Conservation (phyloP, 73 alveolate species). For the Tetrahymena malaccensis region DNA sequence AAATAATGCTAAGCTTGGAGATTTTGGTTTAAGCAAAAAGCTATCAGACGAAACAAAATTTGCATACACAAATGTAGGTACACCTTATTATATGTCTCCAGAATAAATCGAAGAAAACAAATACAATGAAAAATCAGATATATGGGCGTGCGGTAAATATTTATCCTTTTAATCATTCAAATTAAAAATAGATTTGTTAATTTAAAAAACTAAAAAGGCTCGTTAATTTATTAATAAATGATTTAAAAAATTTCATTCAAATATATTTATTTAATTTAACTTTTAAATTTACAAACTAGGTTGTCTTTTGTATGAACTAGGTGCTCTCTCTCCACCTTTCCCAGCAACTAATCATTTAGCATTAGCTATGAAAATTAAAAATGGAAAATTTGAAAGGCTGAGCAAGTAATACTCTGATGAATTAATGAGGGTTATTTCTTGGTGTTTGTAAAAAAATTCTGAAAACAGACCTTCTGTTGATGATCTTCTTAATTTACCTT, state of each 20-base stretch:
- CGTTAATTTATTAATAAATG: no score
- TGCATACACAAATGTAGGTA: slow-evolving; percentile 95
- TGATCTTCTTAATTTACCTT: slow-evolving; percentile 68
- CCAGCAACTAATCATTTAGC: slow-evolving; percentile 79
- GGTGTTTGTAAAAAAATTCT: slow-evolving; percentile 71
- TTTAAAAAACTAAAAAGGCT: neutral
- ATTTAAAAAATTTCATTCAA: neutral
- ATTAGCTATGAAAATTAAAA: slow-evolving; percentile 78
- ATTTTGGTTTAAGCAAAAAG: slow-evolving; percentile 86
- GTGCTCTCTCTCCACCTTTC: slow-evolving; percentile 85
- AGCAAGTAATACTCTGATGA: slow-evolving; percentile 76
- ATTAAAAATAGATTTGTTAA: neutral
- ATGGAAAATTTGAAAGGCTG: slow-evolving; percentile 66
- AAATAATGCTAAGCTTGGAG: slow-evolving; percentile 82
- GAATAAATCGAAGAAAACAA: slow-evolving; percentile 87
- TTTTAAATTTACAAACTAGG: neutral
- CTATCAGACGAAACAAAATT: slow-evolving; percentile 73
- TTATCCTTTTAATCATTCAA: neutral
- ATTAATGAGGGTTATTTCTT: slow-evolving; percentile 66
- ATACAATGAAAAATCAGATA: slow-evolving; percentile 93
- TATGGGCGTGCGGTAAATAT: slow-evolving; percentile 77
- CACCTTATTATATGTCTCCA: slow-evolving; percentile 97
- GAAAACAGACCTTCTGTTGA: slow-evolving; percentile 70
- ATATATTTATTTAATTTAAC: no score
- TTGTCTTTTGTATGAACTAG: slow-evolving; percentile 84